Evolutionary conservation across 495 filamentous ascomycete genomes (phyloP).

Genomic region (Filosporella fistucella): DNA sequence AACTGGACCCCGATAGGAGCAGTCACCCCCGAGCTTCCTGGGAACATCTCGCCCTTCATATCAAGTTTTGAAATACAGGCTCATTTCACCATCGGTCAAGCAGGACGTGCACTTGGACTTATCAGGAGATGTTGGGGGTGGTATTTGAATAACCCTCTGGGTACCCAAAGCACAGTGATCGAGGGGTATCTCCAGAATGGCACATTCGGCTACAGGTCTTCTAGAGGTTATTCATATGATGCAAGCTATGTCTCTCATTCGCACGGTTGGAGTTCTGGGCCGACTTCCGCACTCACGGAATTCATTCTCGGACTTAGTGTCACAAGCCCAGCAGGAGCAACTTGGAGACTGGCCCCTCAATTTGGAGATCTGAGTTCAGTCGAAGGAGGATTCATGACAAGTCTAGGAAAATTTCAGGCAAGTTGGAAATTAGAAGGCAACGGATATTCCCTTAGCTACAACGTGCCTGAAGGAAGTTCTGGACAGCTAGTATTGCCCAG

Average conservation of each 20-base stretch:
- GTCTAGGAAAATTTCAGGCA: slow-evolving; percentile 46
- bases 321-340: slow-evolving; percentile 41
- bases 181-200: slow-evolving; percentile 58
- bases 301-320: slow-evolving; percentile 53
- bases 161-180: slow-evolving; percentile 59
- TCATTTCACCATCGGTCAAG: slow-evolving; percentile 48
- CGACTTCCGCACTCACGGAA: slow-evolving; percentile 52
- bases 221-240: slow-evolving; percentile 42
- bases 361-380: slow-evolving; percentile 51
- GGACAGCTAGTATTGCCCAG: slow-evolving; percentile 24
- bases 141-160: slow-evolving; percentile 57
- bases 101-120: slow-evolving; percentile 50
- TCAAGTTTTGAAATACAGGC: slow-evolving; percentile 61
- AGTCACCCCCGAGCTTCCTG: slow-evolving; percentile 50
- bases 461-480: slow-evolving; percentile 26
- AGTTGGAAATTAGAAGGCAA: slow-evolving; percentile 19
- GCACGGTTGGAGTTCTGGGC: slow-evolving; percentile 56
- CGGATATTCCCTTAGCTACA: slow-evolving; percentile 22
- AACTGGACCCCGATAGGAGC: slow-evolving; percentile 50
- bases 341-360: slow-evolving; percentile 53
- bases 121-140: slow-evolving; percentile 59
- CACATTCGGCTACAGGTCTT: slow-evolving; percentile 53
- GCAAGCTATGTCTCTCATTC: slow-evolving; percentile 49
- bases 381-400: slow-evolving; percentile 54
- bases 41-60: slow-evolving; percentile 61